Evolutionary conservation across 179 eudicot genomes (phyloP).

Genomic region (Silene coronaria): DNA sequence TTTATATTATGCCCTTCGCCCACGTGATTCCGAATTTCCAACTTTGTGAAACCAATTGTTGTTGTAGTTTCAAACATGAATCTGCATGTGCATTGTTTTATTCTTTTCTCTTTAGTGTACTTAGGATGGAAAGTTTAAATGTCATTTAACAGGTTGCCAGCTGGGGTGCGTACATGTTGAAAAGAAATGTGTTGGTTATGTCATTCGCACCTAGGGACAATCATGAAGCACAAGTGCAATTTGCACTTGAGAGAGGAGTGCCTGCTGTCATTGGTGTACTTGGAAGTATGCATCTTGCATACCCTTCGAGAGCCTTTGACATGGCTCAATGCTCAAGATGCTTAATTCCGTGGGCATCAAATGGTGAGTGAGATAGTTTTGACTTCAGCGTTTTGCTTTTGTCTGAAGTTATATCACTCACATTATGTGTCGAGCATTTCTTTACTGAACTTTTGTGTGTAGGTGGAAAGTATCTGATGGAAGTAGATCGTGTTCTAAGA

Average conservation of each 20-base stretch:
- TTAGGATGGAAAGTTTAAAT: too few species aligned
- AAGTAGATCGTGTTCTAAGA: slow-evolving; percentile 55
- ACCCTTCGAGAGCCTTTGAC: slow-evolving; percentile 49
- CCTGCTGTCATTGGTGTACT: slow-evolving; percentile 55
- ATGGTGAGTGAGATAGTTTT: slow-evolving; percentile 28
- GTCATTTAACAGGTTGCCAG: slow-evolving; percentile 44
- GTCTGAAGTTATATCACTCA: too few species aligned
- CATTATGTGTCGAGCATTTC: too few species aligned
- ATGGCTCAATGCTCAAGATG: slow-evolving; percentile 55
- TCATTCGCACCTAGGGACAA: slow-evolving; percentile 58
- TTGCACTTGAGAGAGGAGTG: slow-evolving; percentile 57
- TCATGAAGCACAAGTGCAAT: slow-evolving; percentile 62
- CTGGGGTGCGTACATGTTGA: slow-evolving; percentile 56
- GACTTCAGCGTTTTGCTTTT: too few species aligned
- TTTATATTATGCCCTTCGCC: too few species aligned
- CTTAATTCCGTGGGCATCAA: too few species aligned
- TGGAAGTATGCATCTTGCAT: slow-evolving; percentile 46
- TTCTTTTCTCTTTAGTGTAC: neutral
- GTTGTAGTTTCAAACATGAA: too few species aligned
- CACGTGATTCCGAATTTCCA: too few species aligned
- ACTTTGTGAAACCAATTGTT: too few species aligned
- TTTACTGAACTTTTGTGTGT: too few species aligned
- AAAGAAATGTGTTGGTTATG: slow-evolving; percentile 49
- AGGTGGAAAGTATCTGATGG: slow-evolving; percentile 50
- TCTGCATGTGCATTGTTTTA: neutral